A percentile compares a stretch with the other conserved stretches of the same genome.
Evolutionary conservation across 2,329 filamentous ascomycete species (phyloP).

Genomic region (Coleophoma crateriformis): DNA sequence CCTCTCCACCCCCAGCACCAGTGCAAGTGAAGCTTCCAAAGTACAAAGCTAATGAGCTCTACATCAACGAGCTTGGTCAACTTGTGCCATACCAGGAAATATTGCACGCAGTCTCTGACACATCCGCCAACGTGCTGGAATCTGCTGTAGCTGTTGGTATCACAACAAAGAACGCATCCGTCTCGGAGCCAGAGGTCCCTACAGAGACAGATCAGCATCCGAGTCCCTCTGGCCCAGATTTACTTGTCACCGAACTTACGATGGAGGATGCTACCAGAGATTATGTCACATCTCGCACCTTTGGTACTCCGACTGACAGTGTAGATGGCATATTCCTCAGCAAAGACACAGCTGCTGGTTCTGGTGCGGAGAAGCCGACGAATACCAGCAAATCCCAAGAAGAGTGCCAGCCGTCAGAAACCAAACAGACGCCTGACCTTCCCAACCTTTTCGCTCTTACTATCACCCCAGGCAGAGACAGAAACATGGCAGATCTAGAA

Average conservation of each 20-base stretch:
- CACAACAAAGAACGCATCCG: neutral
- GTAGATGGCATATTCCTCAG: neutral
- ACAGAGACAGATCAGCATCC: neutral
- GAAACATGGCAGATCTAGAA: neutral
- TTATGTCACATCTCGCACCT: neutral
- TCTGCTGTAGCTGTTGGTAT: neutral
- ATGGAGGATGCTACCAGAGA: neutral
- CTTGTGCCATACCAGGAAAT: neutral
- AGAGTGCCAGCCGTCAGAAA: no score
- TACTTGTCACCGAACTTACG: neutral
- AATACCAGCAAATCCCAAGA: no score
- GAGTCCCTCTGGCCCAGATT: neutral
- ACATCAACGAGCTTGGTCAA: neutral
- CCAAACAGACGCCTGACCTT: no score
- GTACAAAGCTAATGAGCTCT: neutral
- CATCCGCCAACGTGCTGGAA: neutral
- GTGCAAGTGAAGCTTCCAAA: neutral
- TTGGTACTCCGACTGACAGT: neutral
- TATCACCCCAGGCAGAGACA: neutral
- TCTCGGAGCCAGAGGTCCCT: neutral
- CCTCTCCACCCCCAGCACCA: no score
- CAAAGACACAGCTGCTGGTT: neutral
- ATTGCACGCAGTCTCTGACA: neutral
- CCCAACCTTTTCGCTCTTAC: no score
- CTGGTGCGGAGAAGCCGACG: neutral